Percentiles rank a stretch among this genome's conserved stretches.
Evolutionary conservation across 306 rosid genomes (phyloP).

Genomic region (Fagus crenata): DNA sequence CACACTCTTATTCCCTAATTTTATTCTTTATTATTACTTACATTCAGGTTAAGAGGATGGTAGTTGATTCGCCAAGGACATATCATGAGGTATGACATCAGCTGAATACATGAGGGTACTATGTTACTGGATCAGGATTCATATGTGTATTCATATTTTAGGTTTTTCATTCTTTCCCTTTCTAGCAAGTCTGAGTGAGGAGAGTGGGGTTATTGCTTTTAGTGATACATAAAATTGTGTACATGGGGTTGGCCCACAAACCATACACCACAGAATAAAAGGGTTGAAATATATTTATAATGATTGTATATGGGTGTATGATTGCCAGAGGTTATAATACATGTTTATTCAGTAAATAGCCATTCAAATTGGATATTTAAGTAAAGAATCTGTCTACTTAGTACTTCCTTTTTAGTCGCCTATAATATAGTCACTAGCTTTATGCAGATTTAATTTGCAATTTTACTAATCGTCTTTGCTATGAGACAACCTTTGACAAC

Average conservation of each 20-base stretch:
- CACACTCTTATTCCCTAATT: conserved; percentile 32
- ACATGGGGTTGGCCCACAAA: neutral
- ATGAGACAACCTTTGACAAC: conserved; percentile 2
- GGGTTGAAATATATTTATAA: neutral
- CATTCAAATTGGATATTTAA: neutral
- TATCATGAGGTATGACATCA: conserved; percentile 75
- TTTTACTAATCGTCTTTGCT: conserved; percentile 22
- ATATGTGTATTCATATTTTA: conserved; percentile 12
- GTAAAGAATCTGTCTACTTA: neutral
- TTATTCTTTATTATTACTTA: conserved; percentile 28
- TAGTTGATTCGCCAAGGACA: conserved; percentile 90
- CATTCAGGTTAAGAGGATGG: conserved; percentile 82
- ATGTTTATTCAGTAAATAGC: neutral
- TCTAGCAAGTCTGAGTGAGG: conserved; percentile 7
- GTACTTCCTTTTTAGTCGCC: conserved; percentile 12
- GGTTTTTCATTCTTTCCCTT: conserved; percentile 7
- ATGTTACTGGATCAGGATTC: conserved; percentile 17
- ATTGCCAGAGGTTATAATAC: neutral
- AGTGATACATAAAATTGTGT: neutral
- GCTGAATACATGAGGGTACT: conserved; percentile 17
- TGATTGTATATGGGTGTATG: neutral
- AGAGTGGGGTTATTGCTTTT: neutral
- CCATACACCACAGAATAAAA: neutral
- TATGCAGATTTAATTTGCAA: conserved; percentile 22
- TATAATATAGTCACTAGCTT: conserved; percentile 10